Evolutionary conservation across 148 eudicot species (phyloP).

Genomic region (Selenicereus undatus): DNA sequence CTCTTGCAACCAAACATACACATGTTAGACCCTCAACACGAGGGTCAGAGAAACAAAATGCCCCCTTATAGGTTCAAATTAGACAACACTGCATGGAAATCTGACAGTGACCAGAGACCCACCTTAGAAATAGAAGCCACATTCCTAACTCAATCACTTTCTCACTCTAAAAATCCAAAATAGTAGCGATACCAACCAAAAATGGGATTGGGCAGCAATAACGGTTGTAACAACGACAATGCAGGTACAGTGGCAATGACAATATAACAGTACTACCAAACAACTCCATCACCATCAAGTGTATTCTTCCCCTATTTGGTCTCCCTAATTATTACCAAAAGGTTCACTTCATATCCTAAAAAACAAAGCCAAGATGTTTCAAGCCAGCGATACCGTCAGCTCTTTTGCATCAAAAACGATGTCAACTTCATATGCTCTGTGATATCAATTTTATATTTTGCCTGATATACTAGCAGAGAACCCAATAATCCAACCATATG

Average conservation of each 20-base stretch:
- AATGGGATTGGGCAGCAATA: background rate
- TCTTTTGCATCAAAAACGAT: background rate
- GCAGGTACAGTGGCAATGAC: background rate
- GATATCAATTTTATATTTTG: too few species aligned
- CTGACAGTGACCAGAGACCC: background rate
- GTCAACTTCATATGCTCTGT: background rate
- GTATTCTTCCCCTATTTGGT: background rate
- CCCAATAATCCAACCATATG: too few species aligned
- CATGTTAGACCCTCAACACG: background rate
- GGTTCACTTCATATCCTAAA: background rate
- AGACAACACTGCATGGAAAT: background rate
- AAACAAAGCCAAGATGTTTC: background rate
- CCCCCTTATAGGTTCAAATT: background rate
- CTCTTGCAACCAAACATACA: background rate
- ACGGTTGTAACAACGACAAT: background rate
- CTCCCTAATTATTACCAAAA: background rate
- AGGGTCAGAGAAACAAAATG: background rate
- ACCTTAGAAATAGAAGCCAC: background rate
- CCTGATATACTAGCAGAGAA: too few species aligned
- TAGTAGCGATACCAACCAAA: background rate
- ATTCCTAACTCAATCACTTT: background rate
- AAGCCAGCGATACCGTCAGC: background rate
- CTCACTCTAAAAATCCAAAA: background rate
- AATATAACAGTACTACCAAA: background rate
- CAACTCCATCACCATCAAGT: background rate